phyloP scores from a whole-genome alignment of 2,329 filamentous ascomycete species.

The Calcarisporium arbuscula region DNA sequence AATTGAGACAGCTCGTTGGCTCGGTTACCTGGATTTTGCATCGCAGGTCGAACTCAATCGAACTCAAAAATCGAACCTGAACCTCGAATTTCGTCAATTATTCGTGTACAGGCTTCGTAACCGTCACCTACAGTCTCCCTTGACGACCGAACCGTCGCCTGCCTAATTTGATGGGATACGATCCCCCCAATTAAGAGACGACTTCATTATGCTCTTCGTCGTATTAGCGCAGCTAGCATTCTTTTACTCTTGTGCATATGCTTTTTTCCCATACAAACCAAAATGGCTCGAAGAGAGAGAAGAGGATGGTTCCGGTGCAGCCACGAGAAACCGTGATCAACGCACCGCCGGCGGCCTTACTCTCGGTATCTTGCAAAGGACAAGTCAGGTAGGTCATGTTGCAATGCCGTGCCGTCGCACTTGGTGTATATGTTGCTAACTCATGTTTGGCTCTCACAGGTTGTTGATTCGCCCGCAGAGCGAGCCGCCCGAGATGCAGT shows the following conservation, averaged over 20 bases:
- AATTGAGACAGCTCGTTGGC: too few relatives aligned
- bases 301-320: conserved; percentile 15
- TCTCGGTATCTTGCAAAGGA: conserved; percentile 35
- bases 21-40: too few relatives aligned
- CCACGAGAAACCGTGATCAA: conserved; percentile 15
- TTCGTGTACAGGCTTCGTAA: too few relatives aligned
- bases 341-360: conserved; percentile 21
- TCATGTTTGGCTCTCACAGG: conserved; percentile 18
- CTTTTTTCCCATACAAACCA: conserved; percentile 42
- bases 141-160: too few relatives aligned
- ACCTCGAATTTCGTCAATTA: too few relatives aligned
- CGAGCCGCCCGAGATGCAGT: conserved; percentile 26
- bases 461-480: conserved; percentile 23
- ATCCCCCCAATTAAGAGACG: conserved; percentile 2
- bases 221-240: conserved; percentile 41
- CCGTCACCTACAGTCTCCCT: too few relatives aligned
- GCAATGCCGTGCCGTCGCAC: background rate
- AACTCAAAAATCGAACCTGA: too few relatives aligned
- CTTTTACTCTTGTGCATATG: conserved; percentile 37
- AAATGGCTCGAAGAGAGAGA: conserved; percentile 25
- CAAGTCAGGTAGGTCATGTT: conserved; percentile 9
- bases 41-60: too few relatives aligned
- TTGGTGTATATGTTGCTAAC: conserved; percentile 4
- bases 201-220: conserved; percentile 32
- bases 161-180: too few relatives aligned